Base-by-base conservation (phyloP, 768 basidiomycete species). In the Lentinula raphanica region DNA sequence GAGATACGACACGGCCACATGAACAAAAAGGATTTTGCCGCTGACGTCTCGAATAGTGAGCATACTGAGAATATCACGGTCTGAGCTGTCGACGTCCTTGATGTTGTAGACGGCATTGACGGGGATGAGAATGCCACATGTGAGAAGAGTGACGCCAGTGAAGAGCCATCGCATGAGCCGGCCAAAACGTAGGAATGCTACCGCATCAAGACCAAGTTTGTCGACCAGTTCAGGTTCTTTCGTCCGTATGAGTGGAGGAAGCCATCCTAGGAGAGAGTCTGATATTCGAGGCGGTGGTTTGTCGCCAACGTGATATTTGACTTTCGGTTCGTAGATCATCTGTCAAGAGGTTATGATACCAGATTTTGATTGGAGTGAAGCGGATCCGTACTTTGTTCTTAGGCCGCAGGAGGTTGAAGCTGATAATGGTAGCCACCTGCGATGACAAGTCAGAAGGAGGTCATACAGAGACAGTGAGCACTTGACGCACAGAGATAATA, bases 261-360 rank as follows among this genome's bases (percentile, higher is more conserved):
- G 75, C 96, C 96, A 99, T 61, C 92, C 91, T 49, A 93, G 82
- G 46, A 96, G 69, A 1, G 88, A 86, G 69, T 90, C 86, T 38
- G 86, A 86, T 69, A 96, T 90, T 23, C 83, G 82, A 6, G 92
- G 92, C 29, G 90, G 92, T 27, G 79, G 75, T 69, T 92, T 92
- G 71, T 84, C 71, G 40, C 86, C 88, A 59, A 82, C 78, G 66
- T 92, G 90, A 68, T 94, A 95, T 71, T 95, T 95, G 72, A 92
- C 85, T 74, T 95, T 97, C 61, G 93, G 94, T 68, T 94, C 91
- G 67, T 96, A 96, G 59, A 94, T 84, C 60, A 92, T 82, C 92
- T 92, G 59, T 49, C 28, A 31, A 9, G 3, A 5, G 11, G 27
- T 28, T 13, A 48, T 48, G n/a, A 31, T 31, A 48, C 13, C 29